Conservation (phyloP, 2,329 filamentous ascomycete genomes). For the Zymoseptoria passerinii region DNA sequence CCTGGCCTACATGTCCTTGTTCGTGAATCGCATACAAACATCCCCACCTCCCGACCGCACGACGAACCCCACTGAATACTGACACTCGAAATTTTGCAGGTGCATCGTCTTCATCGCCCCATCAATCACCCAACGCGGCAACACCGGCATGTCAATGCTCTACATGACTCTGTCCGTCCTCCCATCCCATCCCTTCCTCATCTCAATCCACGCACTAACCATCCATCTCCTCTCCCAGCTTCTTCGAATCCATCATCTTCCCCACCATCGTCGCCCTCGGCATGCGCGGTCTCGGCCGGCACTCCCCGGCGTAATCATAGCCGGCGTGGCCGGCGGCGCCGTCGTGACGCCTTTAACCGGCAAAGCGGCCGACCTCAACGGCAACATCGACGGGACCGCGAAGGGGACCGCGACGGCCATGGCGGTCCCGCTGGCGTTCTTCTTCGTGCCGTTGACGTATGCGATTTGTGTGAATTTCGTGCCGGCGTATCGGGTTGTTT, state of each 20-base stretch:
- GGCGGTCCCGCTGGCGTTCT: conserved; percentile 36
- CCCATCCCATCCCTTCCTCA: neutral
- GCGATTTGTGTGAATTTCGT: conserved; percentile 52
- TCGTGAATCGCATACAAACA: no score
- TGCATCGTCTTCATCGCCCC: conserved; percentile 50
- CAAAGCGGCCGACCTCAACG: conserved; percentile 49
- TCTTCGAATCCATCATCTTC: conserved; percentile 76
- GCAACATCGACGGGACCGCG: no score
- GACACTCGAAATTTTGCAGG: no score
- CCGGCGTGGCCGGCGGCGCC: conserved; percentile 61
- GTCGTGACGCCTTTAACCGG: conserved; percentile 62
- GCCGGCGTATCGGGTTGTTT: conserved; percentile 53
- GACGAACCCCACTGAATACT: neutral
- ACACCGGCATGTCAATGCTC: conserved; percentile 51
- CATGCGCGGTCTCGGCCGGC: conserved; percentile 64
- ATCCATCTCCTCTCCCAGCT: conserved; percentile 35
- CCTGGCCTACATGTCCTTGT: conserved; percentile 54
- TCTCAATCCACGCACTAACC: neutral
- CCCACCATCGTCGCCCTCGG: conserved; percentile 74
- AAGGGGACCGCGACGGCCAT: conserved; percentile 11
- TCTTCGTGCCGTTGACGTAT: conserved; percentile 42
- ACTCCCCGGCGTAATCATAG: conserved; percentile 66
- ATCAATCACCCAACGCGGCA: conserved; percentile 44
- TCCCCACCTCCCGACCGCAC: neutral
- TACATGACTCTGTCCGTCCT: conserved; percentile 34